Conservation (phyloP, 2,329 filamentous ascomycete species). For the Periconia macrospinosa region DNA sequence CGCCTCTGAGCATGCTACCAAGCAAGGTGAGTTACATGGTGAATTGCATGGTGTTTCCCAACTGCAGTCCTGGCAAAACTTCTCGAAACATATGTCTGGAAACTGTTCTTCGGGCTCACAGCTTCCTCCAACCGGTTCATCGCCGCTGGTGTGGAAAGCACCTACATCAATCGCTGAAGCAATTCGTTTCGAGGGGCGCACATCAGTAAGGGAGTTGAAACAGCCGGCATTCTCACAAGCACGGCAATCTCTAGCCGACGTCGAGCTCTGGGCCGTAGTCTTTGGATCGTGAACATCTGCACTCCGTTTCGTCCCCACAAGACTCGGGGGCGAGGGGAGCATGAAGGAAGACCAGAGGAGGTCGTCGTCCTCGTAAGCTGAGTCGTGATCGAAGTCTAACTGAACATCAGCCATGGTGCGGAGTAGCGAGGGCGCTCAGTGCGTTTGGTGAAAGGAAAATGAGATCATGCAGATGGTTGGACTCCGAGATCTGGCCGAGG, state of each 20-base stretch:
- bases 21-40: constrained; percentile 21
- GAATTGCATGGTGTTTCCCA: constrained; percentile 23
- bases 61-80: constrained; percentile 41
- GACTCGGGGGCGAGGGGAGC: constrained; percentile 24
- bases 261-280: constrained; percentile 7
- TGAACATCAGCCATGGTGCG: constrained; percentile 32
- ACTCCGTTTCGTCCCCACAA: constrained; percentile 38
- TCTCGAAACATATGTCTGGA: constrained; percentile 36
- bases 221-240: constrained; percentile 27
- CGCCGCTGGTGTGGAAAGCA: constrained; percentile 30
- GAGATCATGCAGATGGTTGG: no score
- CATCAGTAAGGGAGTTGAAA: constrained; percentile 15
- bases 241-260: constrained; percentile 25
- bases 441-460: not conserved
- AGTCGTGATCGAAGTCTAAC: constrained; percentile 34
- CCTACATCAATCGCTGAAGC: constrained; percentile 34
- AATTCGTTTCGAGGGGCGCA: constrained; percentile 36
- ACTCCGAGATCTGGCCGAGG: no score
- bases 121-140: constrained; percentile 13
- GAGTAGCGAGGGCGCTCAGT: not conserved
- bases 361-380: constrained; percentile 34
- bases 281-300: constrained; percentile 18
- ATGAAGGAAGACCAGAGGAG: constrained; percentile 28
- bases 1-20: constrained; percentile 31
- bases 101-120: constrained; percentile 33